A percentile compares a stretch with the other conserved stretches of the same genome.
Evolutionary conservation across 352 stramenopile genomes (phyloP).

Genomic region (Phytophthora cryptogea): DNA sequence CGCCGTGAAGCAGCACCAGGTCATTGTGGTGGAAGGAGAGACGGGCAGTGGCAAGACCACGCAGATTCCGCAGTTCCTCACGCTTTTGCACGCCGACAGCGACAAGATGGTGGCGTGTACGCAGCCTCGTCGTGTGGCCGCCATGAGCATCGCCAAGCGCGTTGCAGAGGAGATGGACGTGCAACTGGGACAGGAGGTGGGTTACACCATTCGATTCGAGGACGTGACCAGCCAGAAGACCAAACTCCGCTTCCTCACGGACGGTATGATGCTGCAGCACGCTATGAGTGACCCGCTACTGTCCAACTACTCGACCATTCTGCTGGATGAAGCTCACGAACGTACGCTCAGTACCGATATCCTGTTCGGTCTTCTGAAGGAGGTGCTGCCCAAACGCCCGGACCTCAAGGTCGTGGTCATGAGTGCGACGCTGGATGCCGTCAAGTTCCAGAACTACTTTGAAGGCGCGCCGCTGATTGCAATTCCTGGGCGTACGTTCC

Average conservation of each 20-base stretch:
- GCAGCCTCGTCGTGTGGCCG: conserved; percentile 97
- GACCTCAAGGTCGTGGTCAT: conserved; percentile 99
- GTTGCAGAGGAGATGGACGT: conserved; percentile 99
- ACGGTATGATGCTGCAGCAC: conserved; percentile 98
- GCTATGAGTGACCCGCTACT: conserved; percentile 96
- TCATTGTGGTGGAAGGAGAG: conserved; percentile 98
- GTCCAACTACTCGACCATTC: conserved; percentile 95
- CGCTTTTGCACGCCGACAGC: conserved; percentile 72
- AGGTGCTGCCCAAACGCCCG: conserved; percentile 92
- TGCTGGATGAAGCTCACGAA: conserved; percentile 98
- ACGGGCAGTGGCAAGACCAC: conserved; percentile 98
- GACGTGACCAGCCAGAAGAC: conserved; percentile 92
- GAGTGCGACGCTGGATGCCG: conserved; percentile 97
- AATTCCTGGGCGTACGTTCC: conserved; percentile 97
- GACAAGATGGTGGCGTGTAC: conserved; percentile 94
- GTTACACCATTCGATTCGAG: conserved; percentile 99
- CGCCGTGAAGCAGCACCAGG: conserved; percentile 93
- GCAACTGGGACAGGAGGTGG: conserved; percentile 95
- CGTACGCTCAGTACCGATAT: conserved; percentile 97
- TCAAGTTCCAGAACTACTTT: conserved; percentile 97
- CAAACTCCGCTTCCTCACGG: conserved; percentile 80
- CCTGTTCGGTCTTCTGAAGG: conserved; percentile 98
- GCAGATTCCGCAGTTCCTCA: conserved; percentile 96
- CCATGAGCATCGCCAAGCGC: conserved; percentile 97
- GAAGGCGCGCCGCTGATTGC: conserved; percentile 91